These are phyloP conservation scores for Ophiostoma fasciatum DNA, from an alignment of 2,329 filamentous ascomycete genomes.

Conservation along the genomic window DNA sequence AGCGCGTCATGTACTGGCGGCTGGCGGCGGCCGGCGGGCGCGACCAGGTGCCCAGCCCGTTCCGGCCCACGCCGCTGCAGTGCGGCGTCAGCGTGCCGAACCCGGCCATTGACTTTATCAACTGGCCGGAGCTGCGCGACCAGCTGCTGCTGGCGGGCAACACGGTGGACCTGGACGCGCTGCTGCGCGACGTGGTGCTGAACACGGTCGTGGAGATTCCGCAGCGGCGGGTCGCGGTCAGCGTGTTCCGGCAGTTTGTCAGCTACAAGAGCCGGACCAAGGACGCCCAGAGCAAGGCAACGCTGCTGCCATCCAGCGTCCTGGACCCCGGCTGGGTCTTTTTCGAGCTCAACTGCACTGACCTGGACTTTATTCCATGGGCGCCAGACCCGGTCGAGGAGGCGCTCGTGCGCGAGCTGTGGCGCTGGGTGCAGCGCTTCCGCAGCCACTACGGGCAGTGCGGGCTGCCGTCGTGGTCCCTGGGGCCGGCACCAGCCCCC, in stretches of 20 bases:
- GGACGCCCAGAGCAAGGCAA: too few species aligned
- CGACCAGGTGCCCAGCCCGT: background rate
- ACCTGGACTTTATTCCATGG: background rate
- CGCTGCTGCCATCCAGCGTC: background rate
- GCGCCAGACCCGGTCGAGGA: background rate
- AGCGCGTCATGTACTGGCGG: background rate
- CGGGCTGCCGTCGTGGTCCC: background rate
- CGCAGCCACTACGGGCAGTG: background rate
- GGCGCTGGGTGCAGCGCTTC: background rate
- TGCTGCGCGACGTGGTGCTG: background rate
- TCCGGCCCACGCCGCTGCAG: background rate
- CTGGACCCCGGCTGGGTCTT: background rate
- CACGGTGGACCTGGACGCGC: background rate
- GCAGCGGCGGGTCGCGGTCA: background rate
- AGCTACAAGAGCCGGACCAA: background rate
- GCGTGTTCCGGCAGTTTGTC: background rate
- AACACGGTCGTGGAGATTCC: background rate
- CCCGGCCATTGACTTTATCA: background rate
- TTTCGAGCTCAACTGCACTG: background rate
- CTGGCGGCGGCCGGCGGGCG: background rate
- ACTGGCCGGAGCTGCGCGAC: background rate
- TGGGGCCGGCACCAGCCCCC: too few species aligned
- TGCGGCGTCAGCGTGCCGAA: background rate
- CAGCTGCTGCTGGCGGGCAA: background rate
- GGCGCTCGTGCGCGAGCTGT: background rate